phyloP scores from a whole-genome alignment of 441 rosid genomes.

The Iberis amara region DNA sequence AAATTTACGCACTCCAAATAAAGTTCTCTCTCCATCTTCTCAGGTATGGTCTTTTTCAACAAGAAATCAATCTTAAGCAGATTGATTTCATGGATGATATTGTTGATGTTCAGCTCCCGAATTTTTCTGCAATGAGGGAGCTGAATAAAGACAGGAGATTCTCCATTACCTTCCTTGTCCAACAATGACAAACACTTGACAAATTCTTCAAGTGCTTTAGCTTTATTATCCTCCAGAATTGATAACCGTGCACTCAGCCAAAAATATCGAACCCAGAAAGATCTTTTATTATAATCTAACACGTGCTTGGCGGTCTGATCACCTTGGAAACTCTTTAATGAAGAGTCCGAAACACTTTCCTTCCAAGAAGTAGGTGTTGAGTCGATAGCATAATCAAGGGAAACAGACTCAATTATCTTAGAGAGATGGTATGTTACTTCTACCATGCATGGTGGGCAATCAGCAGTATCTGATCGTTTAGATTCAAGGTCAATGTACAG shows the following conservation, averaged over 20 bases:
- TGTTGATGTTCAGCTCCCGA: constrained; percentile 58
- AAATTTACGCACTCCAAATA: constrained; percentile 60
- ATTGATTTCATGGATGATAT: constrained; percentile 71
- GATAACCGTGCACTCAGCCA: constrained; percentile 94
- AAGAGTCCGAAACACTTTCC: constrained; percentile 31
- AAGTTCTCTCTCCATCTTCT: constrained; percentile 74
- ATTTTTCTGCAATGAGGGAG: constrained; percentile 66
- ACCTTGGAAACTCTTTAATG: constrained; percentile 37
- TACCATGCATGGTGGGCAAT: constrained; percentile 48
- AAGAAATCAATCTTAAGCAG: constrained; percentile 68
- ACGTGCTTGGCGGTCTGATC: constrained; percentile 31
- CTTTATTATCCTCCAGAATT: constrained; percentile 66
- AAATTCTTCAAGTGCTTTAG: constrained; percentile 74
- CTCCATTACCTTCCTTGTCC: constrained; percentile 39
- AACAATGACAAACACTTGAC: constrained; percentile 63
- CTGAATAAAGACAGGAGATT: constrained; percentile 38
- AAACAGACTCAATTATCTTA: constrained; percentile 85
- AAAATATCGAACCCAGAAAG: constrained; percentile 83
- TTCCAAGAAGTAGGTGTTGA: constrained; percentile 33
- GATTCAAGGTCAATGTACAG: constrained; percentile 71
- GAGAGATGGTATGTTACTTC: constrained; percentile 88
- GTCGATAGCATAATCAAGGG: constrained; percentile 54
- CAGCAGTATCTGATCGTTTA: constrained; percentile 46
- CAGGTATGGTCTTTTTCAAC: constrained; percentile 65
- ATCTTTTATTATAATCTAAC: constrained; percentile 38